phyloP scores from a whole-genome alignment of 352 stramenopile genomes.

The Sclerospora graminicola region DNA sequence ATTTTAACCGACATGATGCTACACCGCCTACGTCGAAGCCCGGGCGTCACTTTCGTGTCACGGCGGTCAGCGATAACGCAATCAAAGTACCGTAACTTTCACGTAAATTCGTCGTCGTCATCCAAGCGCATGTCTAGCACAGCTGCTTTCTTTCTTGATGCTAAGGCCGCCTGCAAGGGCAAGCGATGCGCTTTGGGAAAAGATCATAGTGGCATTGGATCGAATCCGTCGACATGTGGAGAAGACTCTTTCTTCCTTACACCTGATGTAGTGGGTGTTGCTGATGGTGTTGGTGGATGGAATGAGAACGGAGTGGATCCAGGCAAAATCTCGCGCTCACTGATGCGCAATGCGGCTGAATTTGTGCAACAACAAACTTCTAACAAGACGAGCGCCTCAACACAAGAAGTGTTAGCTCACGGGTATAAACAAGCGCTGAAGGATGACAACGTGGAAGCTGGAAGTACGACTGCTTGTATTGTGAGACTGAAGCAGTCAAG shows the following conservation, averaged over 20 bases:
- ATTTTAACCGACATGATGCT: slow-evolving; percentile 11
- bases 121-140: slow-evolving; percentile 16
- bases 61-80: slow-evolving; percentile 7
- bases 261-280: slow-evolving; percentile 49
- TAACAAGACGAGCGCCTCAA: slow-evolving; percentile 24
- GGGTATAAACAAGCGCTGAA: slow-evolving; percentile 46
- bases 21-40: slow-evolving; percentile 12
- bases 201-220: slow-evolving; percentile 32
- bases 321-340: slow-evolving; percentile 57
- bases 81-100: slow-evolving; percentile 9
- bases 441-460: slow-evolving; percentile 64
- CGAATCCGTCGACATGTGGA: slow-evolving; percentile 42
- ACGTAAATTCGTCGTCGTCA: slow-evolving; percentile 15
- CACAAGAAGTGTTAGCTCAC: slow-evolving; percentile 42
- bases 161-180: slow-evolving; percentile 57
- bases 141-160: slow-evolving; percentile 56
- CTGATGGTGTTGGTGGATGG: slow-evolving; percentile 67
- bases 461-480: slow-evolving; percentile 70
- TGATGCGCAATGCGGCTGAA: slow-evolving; percentile 54
- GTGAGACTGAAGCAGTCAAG: slow-evolving; percentile 43
- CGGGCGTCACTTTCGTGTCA: slow-evolving; percentile 10
- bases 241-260: slow-evolving; percentile 75
- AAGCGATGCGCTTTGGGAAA: slow-evolving; percentile 51
- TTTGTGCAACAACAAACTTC: slow-evolving; percentile 33
- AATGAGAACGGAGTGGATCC: slow-evolving; percentile 78